phyloP scores from a whole-genome alignment of 1,139 yeast species.

The Yamadazyma pseudoaaseri region DNA sequence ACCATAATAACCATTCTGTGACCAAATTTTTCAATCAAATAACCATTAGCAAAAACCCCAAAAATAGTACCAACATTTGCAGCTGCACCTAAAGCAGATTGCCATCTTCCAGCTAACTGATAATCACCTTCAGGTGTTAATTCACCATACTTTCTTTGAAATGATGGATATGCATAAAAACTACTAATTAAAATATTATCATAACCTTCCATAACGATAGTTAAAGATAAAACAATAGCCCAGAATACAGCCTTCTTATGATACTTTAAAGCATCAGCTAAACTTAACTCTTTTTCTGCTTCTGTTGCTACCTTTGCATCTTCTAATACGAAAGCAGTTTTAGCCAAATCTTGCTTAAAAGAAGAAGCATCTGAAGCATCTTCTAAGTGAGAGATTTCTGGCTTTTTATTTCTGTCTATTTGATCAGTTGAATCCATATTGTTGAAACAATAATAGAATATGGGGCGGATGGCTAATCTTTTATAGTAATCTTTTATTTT shows the following conservation, averaged over 20 bases:
- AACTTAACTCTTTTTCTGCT: slow-evolving; percentile 19
- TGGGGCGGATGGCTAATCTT: no score
- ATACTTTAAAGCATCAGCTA: slow-evolving; percentile 17
- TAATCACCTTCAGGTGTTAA: slow-evolving; percentile 15
- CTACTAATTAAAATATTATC: slow-evolving; percentile 22
- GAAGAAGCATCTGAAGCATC: slow-evolving; percentile 16
- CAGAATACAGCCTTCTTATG: slow-evolving; percentile 22
- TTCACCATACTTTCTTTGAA: slow-evolving; percentile 20
- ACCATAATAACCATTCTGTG: slow-evolving; percentile 23
- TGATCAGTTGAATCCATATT: no score
- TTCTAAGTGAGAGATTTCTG: slow-evolving; percentile 15
- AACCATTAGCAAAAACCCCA: slow-evolving; percentile 23
- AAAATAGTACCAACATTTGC: slow-evolving; percentile 21
- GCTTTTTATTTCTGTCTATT: slow-evolving; percentile 9
- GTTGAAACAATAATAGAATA: no score
- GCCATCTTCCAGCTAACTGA: slow-evolving; percentile 22
- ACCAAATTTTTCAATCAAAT: slow-evolving; percentile 22
- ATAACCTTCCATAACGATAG: slow-evolving; percentile 29
- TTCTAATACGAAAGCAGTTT: slow-evolving; percentile 14
- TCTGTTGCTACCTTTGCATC: slow-evolving; percentile 21
- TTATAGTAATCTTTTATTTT: no score
- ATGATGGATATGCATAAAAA: slow-evolving; percentile 25
- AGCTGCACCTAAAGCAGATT: slow-evolving; percentile 21
- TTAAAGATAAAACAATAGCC: slow-evolving; percentile 23
- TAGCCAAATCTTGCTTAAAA: slow-evolving; percentile 14